A percentile compares a stretch with the other conserved stretches of the same genome.
These are phyloP conservation scores for Fallopia convolvulus DNA, from an alignment of 148 eudicot species.

Conservation along the genomic window DNA sequence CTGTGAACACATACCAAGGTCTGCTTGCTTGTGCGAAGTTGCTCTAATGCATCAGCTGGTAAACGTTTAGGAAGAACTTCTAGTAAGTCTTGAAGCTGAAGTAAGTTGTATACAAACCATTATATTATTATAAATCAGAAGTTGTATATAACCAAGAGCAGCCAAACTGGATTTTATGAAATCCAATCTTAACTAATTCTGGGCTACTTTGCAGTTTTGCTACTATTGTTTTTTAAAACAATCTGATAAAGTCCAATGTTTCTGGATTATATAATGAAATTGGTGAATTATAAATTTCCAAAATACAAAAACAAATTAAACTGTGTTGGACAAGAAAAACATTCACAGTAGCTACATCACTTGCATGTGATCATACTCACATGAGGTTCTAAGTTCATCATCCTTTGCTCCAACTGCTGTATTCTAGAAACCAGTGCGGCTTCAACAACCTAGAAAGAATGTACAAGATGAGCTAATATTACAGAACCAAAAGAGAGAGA, in stretches of 20 bases:
- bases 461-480: slow-evolving; percentile 61
- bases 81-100: slow-evolving; percentile 74
- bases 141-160: too few species aligned
- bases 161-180: not conserved
- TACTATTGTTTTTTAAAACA: too few species aligned
- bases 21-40: slow-evolving; percentile 92
- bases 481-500: not conserved
- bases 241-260: too few species aligned
- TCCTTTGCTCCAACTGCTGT: slow-evolving; percentile 65
- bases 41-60: slow-evolving; percentile 71
- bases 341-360: not conserved
- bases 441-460: slow-evolving; percentile 77
- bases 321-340: not conserved
- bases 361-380: slow-evolving; percentile 82
- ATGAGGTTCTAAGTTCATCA: slow-evolving; percentile 94
- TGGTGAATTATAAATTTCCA: not conserved
- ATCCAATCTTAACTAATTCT: too few species aligned
- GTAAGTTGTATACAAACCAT: not conserved
- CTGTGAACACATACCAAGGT: slow-evolving; percentile 45
- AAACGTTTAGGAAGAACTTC: slow-evolving; percentile 83
- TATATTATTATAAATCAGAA: not conserved
- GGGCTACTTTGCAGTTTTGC: too few species aligned
- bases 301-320: not conserved
- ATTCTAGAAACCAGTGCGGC: slow-evolving; percentile 90
- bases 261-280: too few species aligned